Evolutionary conservation across 1,284 basidiomycete species (phyloP), one percentile per base, ranked within the genome.

Genomic region (Sporisorium iseilematis-ciliati): DNA sequence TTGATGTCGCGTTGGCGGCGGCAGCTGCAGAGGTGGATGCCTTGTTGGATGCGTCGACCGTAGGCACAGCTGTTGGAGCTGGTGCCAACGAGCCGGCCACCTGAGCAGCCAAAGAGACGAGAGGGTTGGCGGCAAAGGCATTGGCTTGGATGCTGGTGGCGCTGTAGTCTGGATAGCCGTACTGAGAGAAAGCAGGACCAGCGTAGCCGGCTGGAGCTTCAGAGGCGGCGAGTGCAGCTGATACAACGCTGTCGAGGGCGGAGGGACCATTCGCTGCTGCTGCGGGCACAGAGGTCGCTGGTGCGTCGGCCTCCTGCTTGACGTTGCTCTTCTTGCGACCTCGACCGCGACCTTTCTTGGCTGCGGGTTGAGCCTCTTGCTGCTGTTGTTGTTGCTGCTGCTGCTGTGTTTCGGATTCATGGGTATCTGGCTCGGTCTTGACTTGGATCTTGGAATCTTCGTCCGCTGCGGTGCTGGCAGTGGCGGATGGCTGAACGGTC

Each of bases 161-260:
- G 45, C 62, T 67, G 69, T 77, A 77, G 41, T 72, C 68, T 7
- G 69, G 58, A 23, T 73, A 77, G 42, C 65, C 63, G 35, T 77
- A 77, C 40, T 63, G 66, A 12, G 67, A 55, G 33, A 70, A 69
- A 2, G 67, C 67, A 10, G 74, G 57, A 8, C 55, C 59, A 20
- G 68, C 57, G 29, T 59, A 67, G 40, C 20, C 54, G 16, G 57
- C 14, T 0, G 68, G 48, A 3, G 68, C 68, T 33, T 61, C 64
- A 2, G 74, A 62, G 5, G 64, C 58, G 18, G 68, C 64, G 7
- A 66, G 41, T 5, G 74, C 65, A 6, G 68, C 74, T 18, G 68
- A 58, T 40, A 64, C 69, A 14, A 57, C 61, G 29, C 65, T 60
- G 55, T 60, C 64, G 29, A 66, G 58, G 1, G 61, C 63, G 3